Evolutionary conservation across 495 filamentous ascomycete species (phyloP), one percentile per base, ranked within the genome.

Genomic region (Hyaloscypha bicolor): DNA sequence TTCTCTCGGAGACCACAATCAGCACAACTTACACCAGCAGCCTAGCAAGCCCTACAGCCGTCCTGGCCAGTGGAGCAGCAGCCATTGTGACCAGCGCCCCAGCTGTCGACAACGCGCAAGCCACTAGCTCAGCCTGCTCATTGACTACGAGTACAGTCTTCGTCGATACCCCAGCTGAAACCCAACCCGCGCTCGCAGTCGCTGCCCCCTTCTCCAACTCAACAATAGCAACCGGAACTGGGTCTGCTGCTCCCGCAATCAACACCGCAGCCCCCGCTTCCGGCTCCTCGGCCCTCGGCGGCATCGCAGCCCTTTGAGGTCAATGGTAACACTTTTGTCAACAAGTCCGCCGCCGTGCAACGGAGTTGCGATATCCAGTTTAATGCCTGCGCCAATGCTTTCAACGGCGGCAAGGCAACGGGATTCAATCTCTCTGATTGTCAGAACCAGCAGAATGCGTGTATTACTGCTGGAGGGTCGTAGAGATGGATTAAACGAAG

Each of bases 371-470:
- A 81, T 67, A 75, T 83, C 12, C 83, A 86, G 74, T 80, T 83
- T 76, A 86, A 86, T 74, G 77, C 77, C 14, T 86, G 84, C 77
- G 78, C 82, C 64, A 80, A 85, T 76, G 82, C 80, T 2, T 82
- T 81, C 65, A 85, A 86, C 76, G 67, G 76, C 25, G 82, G 83
- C 29, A 72, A 74, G 55, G 52, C 80, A 9, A 64, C 45, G 0
- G 75, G 78, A 21, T 69, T 72, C 66, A 76, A 39, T 9, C 6
- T 71, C 6, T 32, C 19, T 4, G 69, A 67, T 37, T 71, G 69
- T 31, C 53, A 63, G 21, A 64, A 22, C 14, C 68, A 70, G 48
- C 22, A 66, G 53, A 31, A 64, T 32, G 22, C 2, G 33, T 69
- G 67, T 62, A 61, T 56, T 14, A 21, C 29, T 61, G 58, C 65